A percentile compares a stretch with the other conserved stretches of the same genome.
Evolutionary conservation across 2,329 filamentous ascomycete species (phyloP).

Genomic region (Tolypocladium paradoxum): DNA sequence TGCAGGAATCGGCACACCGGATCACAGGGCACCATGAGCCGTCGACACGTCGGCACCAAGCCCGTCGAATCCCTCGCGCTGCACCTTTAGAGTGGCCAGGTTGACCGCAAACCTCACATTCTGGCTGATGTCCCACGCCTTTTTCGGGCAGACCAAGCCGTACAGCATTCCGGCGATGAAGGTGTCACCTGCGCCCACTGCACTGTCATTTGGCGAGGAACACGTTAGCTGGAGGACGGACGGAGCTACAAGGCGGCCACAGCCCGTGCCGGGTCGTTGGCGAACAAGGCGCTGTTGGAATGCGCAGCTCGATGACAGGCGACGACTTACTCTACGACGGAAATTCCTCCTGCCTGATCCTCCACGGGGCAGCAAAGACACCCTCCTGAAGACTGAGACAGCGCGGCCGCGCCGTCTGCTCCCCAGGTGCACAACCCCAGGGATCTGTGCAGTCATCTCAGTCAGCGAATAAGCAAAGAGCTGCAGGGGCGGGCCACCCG

Average conservation of each 20-base stretch:
- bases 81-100: slow-evolving; percentile 57
- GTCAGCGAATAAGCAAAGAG: slow-evolving; percentile 9
- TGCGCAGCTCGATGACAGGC: background rate
- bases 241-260: background rate
- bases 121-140: slow-evolving; percentile 35
- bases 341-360: slow-evolving; percentile 24
- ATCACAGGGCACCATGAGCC: slow-evolving; percentile 1
- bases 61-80: slow-evolving; percentile 52
- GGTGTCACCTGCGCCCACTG: slow-evolving; percentile 65
- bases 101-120: slow-evolving; percentile 52
- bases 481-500: slow-evolving; percentile 3
- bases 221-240: background rate
- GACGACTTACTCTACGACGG: slow-evolving; percentile 48
- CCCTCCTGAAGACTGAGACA: slow-evolving; percentile 17
- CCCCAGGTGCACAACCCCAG: slow-evolving; percentile 51
- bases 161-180: slow-evolving; percentile 65
- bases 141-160: slow-evolving; percentile 37
- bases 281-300: background rate
- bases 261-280: background rate
- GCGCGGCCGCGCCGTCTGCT: slow-evolving; percentile 30
- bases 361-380: slow-evolving; percentile 29
- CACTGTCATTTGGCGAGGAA: slow-evolving; percentile 27
- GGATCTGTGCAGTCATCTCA: slow-evolving; percentile 21
- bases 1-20: background rate
- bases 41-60: slow-evolving; percentile 26